Conservation (phyloP, 768 basidiomycete genomes). For the Pilatotrama ljubarskyi region DNA sequence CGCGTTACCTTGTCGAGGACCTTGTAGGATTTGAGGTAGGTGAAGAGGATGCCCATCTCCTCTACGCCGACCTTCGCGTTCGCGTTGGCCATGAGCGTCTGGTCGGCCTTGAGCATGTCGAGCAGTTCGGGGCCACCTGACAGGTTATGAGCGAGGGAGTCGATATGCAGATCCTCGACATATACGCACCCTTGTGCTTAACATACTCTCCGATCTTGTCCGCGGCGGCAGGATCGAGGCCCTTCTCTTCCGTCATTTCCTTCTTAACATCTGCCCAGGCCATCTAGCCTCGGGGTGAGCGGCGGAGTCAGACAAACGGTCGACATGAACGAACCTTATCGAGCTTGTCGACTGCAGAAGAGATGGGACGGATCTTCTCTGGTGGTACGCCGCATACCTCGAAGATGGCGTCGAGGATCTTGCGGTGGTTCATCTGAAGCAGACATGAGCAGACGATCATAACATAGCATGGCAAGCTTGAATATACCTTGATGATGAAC, state of each 20-base stretch:
- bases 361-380: slow-evolving; percentile 89
- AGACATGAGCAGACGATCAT: background rate
- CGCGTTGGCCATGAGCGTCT: slow-evolving; percentile 62
- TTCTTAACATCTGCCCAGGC: slow-evolving; percentile 91
- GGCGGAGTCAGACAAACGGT: too few species aligned
- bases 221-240: slow-evolving; percentile 73
- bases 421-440: slow-evolving; percentile 88
- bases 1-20: slow-evolving; percentile 69
- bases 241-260: slow-evolving; percentile 97
- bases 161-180: background rate
- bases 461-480: background rate
- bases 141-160: background rate
- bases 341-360: slow-evolving; percentile 96
- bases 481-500: slow-evolving; percentile 85
- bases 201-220: slow-evolving; percentile 98
- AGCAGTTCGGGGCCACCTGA: slow-evolving; percentile 80
- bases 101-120: slow-evolving; percentile 63
- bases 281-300: slow-evolving; percentile 44
- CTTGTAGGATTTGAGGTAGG: slow-evolving; percentile 76
- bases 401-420: slow-evolving; percentile 96
- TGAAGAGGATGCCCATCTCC: slow-evolving; percentile 87
- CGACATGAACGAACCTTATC: slow-evolving; percentile 74
- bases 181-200: slow-evolving; percentile 79
- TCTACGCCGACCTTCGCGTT: slow-evolving; percentile 79
- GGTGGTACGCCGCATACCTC: slow-evolving; percentile 91